Conservation (phyloP, 1,284 basidiomycete genomes). For the Rhodotorula sp. region DNA sequence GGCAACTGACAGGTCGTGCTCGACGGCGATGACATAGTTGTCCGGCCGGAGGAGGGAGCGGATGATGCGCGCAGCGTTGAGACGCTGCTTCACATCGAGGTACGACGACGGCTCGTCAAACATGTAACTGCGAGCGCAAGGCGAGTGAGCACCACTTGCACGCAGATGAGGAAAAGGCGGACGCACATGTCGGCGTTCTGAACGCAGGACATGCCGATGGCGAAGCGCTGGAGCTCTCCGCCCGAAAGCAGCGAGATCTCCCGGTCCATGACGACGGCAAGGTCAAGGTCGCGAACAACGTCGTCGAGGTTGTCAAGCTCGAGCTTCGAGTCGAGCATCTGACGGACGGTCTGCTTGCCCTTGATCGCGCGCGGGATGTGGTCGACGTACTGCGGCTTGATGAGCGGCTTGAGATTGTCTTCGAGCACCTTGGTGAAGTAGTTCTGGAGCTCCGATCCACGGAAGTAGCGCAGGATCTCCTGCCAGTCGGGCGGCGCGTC, state of each 20-base stretch:
- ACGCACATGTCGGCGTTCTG: conserved; percentile 85
- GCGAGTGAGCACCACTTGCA: neutral
- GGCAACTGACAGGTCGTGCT: conserved; percentile 94
- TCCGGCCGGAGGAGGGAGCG: conserved; percentile 75
- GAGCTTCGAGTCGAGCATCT: conserved; percentile 84
- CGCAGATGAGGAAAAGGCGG: neutral
- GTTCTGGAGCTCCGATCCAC: conserved; percentile 94
- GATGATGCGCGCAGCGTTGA: conserved; percentile 94
- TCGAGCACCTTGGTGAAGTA: conserved; percentile 99
- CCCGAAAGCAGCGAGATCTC: conserved; percentile 84
- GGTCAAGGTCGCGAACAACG: conserved; percentile 80
- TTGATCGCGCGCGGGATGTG: conserved; percentile 96
- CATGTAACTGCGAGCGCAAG: conserved; percentile 70
- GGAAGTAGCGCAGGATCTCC: conserved; percentile 95
- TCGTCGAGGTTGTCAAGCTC: conserved; percentile 79
- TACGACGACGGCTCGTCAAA: conserved; percentile 98
- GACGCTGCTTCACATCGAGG: conserved; percentile 88
- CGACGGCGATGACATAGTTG: conserved; percentile 92
- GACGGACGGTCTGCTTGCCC: conserved; percentile 75
- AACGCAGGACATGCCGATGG: conserved; percentile 89
- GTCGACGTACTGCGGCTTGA: conserved; percentile 98
- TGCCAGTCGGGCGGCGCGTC: conserved; percentile 98
- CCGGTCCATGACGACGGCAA: conserved; percentile 78
- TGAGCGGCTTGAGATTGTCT: conserved; percentile 94
- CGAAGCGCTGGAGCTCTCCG: conserved; percentile 94